Evolutionary conservation across 805 yeast species (phyloP).

Genomic region (Cyberlindnera xishuangbannaensis): DNA sequence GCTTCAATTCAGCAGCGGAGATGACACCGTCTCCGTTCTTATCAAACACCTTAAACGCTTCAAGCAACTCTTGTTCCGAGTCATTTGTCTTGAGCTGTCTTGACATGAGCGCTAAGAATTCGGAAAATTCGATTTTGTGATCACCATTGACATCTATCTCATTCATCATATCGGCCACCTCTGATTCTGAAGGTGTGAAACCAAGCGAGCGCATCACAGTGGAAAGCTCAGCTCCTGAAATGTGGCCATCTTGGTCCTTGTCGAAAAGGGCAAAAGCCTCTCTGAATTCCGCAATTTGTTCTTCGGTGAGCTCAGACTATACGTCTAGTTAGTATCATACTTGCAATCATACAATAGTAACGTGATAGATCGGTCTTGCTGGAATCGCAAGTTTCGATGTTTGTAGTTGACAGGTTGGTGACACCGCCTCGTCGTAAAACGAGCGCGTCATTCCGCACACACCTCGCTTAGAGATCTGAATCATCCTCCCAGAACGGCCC

Average conservation of each 20-base stretch:
- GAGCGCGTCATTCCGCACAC: too few species aligned
- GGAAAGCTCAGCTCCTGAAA: constrained; percentile 92
- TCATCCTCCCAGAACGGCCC: too few species aligned
- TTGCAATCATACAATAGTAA: too few species aligned
- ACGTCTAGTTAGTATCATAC: constrained; percentile 3
- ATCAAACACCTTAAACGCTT: constrained; percentile 97
- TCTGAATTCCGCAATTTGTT: constrained; percentile 93
- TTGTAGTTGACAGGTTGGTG: too few species aligned
- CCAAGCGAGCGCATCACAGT: constrained; percentile 99
- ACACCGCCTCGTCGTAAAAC: too few species aligned
- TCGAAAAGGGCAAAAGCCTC: constrained; percentile 97
- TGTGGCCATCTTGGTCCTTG: constrained; percentile 94
- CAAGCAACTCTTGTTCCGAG: constrained; percentile 93
- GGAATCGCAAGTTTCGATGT: too few species aligned
- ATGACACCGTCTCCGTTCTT: constrained; percentile 93
- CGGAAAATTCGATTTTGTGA: constrained; percentile 80
- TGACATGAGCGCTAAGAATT: constrained; percentile 73
- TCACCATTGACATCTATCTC: constrained; percentile 96
- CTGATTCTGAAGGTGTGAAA: constrained; percentile 93
- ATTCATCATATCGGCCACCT: constrained; percentile 92
- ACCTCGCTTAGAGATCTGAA: too few species aligned
- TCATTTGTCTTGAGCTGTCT: constrained; percentile 94
- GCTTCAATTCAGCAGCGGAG: constrained; percentile 93
- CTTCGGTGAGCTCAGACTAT: constrained; percentile 79
- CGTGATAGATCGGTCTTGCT: too few species aligned